A percentile compares a stretch with the other conserved stretches of the same genome.
phyloP scores from a whole-genome alignment of 768 basidiomycete species.

The Tulasnella sp. region DNA sequence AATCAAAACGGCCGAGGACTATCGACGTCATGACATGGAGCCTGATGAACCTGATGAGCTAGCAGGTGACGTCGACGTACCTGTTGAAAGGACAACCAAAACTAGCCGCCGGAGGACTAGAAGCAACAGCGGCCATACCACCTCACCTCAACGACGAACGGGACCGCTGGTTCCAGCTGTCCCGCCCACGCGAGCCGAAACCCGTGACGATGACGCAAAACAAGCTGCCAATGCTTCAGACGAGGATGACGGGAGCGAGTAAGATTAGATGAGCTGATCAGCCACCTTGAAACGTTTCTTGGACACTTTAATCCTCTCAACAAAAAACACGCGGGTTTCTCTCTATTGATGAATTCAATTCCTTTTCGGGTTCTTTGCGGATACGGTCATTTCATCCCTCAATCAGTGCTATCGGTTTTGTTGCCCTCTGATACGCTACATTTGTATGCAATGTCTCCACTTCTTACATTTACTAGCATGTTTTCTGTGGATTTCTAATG shows the following conservation, averaged over 20 bases:
- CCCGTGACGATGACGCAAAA: not conserved
- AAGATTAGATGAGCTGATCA: not conserved
- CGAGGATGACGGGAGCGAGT: not conserved
- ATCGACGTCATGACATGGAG: slow-evolving; percentile 5
- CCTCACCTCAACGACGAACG: not conserved
- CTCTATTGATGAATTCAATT: not conserved
- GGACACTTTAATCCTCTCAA: not conserved
- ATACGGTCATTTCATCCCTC: not conserved
- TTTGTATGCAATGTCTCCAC: not conserved
- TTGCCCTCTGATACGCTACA: not conserved
- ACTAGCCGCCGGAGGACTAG: not conserved
- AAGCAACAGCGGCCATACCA: not conserved
- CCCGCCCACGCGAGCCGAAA: not conserved
- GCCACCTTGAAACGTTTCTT: slow-evolving; percentile 5
- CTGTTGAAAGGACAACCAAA: not conserved
- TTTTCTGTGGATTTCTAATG: not conserved
- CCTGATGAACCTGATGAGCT: not conserved
- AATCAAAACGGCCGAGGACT: not conserved
- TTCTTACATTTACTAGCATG: not conserved
- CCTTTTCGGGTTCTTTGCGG: not conserved
- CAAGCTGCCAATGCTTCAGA: not conserved
- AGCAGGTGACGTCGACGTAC: not conserved
- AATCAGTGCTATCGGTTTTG: not conserved
- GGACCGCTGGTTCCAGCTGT: not conserved
- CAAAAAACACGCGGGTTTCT: not conserved